Evolutionary conservation across 2,329 filamentous ascomycete species (phyloP).

Genomic region (Harringtonia aguacate): DNA sequence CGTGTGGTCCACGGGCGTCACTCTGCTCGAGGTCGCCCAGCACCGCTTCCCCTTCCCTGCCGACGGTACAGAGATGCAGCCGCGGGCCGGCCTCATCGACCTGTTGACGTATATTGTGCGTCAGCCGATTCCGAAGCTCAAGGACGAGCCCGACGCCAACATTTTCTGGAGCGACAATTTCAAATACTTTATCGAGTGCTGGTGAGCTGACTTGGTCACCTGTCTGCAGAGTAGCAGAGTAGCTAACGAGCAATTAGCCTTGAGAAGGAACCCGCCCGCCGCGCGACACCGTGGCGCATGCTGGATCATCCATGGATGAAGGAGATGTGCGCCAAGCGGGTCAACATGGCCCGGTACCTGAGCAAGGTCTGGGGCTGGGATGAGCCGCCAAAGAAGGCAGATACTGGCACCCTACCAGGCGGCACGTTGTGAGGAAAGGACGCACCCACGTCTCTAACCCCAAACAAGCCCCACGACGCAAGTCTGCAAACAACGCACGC

Average conservation of each 20-base stretch:
- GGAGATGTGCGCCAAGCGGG: conserved; percentile 90
- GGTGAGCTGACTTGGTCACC: conserved; percentile 52
- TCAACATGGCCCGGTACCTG: conserved; percentile 94
- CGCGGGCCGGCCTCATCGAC: conserved; percentile 85
- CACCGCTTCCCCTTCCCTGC: conserved; percentile 97
- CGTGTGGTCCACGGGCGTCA: conserved; percentile 96
- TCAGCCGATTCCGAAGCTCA: conserved; percentile 88
- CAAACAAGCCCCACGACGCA: too few relatives aligned
- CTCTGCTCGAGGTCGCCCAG: conserved; percentile 96
- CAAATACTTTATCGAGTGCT: conserved; percentile 99
- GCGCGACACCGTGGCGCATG: conserved; percentile 97
- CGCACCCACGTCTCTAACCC: not conserved
- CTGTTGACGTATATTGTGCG: conserved; percentile 94
- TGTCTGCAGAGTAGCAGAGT: not conserved
- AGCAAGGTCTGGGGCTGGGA: conserved; percentile 97
- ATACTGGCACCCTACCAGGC: not conserved
- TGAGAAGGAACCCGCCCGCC: conserved; percentile 79
- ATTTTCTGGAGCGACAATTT: conserved; percentile 96
- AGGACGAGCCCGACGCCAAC: conserved; percentile 81
- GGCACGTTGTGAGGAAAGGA: not conserved
- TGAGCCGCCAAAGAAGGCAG: conserved; percentile 10
- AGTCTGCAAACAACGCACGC: too few relatives aligned
- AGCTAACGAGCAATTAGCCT: conserved; percentile 45
- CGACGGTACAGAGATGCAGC: conserved; percentile 91
- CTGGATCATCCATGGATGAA: conserved; percentile 98